phyloP scores from a whole-genome alignment of 352 stramenopile genomes.

The Salisapilia sapeloensis region DNA sequence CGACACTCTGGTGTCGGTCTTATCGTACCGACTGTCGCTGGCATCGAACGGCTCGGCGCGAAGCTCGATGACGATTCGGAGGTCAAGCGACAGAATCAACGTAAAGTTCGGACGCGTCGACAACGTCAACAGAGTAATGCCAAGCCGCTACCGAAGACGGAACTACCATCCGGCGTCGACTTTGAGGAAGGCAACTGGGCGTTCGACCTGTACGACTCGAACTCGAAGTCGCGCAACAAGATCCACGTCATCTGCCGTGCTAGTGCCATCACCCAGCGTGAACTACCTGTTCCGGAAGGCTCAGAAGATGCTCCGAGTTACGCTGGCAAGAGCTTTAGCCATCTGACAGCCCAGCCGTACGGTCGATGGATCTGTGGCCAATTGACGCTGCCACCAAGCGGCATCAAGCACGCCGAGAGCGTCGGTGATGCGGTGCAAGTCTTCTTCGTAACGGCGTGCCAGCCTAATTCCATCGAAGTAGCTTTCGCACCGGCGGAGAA shows the following conservation, averaged over 20 bases:
- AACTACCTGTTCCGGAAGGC: constrained; percentile 34
- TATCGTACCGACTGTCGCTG: constrained; percentile 60
- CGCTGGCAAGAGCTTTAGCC: constrained; percentile 80
- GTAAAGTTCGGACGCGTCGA: constrained; percentile 11
- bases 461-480: constrained; percentile 68
- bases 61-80: too few relatives aligned
- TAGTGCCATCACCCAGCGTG: constrained; percentile 52
- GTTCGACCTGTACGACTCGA: constrained; percentile 42
- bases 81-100: constrained; percentile 19
- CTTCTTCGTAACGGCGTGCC: constrained; percentile 86
- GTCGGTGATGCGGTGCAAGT: constrained; percentile 88
- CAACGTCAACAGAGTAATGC: constrained; percentile 9
- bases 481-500: constrained; percentile 32
- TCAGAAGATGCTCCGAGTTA: constrained; percentile 27
- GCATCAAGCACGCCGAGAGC: constrained; percentile 91
- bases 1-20: constrained; percentile 64
- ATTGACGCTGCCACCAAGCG: constrained; percentile 81
- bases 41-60: constrained; percentile 43
- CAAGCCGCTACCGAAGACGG: constrained; percentile 17
- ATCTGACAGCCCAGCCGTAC: constrained; percentile 42
- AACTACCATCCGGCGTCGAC: constrained; percentile 22
- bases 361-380: constrained; percentile 83
- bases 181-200: constrained; percentile 59
- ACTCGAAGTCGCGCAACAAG: constrained; percentile 36
- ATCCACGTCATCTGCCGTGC: constrained; percentile 69